Conservation (phyloP, 139 green algal species). For the Chlamydomonas eustigma region DNA sequence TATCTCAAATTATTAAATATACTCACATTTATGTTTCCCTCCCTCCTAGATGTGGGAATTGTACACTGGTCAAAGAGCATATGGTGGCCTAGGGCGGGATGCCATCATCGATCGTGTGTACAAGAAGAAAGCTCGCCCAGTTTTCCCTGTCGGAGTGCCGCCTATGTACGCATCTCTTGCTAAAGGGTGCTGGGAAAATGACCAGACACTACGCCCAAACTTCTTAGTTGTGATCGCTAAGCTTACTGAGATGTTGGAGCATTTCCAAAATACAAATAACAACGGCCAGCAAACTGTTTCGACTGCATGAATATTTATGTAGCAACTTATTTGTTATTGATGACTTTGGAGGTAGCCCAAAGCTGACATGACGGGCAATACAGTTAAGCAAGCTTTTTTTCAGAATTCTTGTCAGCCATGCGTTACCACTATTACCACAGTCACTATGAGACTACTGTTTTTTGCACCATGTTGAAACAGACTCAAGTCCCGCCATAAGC, state of each 20-base stretch:
- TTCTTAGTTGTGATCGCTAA: slow-evolving; percentile 30
- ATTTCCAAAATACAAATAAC: slow-evolving; percentile 35
- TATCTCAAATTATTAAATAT: too few relatives aligned
- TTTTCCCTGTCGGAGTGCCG: slow-evolving; percentile 50
- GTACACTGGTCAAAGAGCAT: slow-evolving; percentile 57
- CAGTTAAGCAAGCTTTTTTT: too few relatives aligned
- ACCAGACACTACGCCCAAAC: slow-evolving; percentile 30
- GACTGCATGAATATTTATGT: neutral
- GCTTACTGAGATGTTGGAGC: slow-evolving; percentile 42
- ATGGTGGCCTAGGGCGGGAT: slow-evolving; percentile 46
- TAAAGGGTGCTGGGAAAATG: slow-evolving; percentile 51
- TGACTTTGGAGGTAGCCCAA: too few relatives aligned
- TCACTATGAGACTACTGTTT: too few relatives aligned
- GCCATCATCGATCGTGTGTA: slow-evolving; percentile 59
- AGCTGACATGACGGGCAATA: too few relatives aligned
- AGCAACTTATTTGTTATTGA: too few relatives aligned
- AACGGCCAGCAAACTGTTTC: slow-evolving; percentile 15
- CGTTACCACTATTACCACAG: too few relatives aligned
- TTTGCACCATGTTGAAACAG: too few relatives aligned
- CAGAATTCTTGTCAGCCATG: too few relatives aligned
- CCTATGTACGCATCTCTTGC: slow-evolving; percentile 46
- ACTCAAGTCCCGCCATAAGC: too few relatives aligned
- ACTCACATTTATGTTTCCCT: neutral
- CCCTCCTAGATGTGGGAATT: slow-evolving; percentile 47
- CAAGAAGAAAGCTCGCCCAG: slow-evolving; percentile 52